Percentiles rank a stretch among this genome's conserved stretches.
These are phyloP conservation scores for Taiwanofungus camphoratus DNA, from an alignment of 1,284 basidiomycete species.

Conservation along the genomic window DNA sequence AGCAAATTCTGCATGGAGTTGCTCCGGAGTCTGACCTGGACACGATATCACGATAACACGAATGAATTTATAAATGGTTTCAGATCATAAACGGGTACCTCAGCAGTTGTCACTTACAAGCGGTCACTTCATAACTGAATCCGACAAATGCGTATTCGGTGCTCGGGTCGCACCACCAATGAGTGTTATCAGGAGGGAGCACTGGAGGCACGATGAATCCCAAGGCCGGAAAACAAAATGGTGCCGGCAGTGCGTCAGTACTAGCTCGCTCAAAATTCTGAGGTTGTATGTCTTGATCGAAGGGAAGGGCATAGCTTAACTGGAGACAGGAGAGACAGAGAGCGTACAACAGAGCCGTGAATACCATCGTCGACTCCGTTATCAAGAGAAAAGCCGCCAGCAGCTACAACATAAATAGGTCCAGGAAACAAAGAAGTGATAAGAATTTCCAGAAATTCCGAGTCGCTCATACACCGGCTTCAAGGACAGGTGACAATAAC, in stretches of 20 bases:
- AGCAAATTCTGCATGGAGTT: constrained; percentile 54
- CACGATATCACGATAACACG: too few relatives aligned
- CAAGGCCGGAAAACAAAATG: constrained; percentile 49
- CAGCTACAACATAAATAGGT: constrained; percentile 13
- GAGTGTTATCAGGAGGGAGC: constrained; percentile 36
- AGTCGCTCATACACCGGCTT: too few relatives aligned
- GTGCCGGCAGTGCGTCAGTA: constrained; percentile 10
- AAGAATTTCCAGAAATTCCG: too few relatives aligned
- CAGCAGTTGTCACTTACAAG: too few relatives aligned
- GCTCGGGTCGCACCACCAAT: constrained; percentile 61
- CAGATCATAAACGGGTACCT: too few relatives aligned
- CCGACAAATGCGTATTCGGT: constrained; percentile 70
- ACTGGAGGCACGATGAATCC: constrained; percentile 51
- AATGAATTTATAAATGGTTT: too few relatives aligned
- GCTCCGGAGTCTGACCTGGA: constrained; percentile 29
- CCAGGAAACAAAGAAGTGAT: neutral
- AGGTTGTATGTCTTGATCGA: constrained; percentile 12
- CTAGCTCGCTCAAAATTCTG: constrained; percentile 8
- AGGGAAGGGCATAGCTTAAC: constrained; percentile 7
- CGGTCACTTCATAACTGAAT: constrained; percentile 65
- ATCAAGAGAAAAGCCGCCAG: constrained; percentile 6
- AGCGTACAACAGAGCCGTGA: constrained; percentile 6
- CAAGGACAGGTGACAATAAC: too few relatives aligned
- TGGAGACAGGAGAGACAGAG: constrained; percentile 10
- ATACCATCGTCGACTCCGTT: constrained; percentile 6